Percentiles rank a stretch among this genome's conserved stretches.
Conservation (phyloP, 768 basidiomycete genomes). For the Leccinellum rugosiceps region DNA sequence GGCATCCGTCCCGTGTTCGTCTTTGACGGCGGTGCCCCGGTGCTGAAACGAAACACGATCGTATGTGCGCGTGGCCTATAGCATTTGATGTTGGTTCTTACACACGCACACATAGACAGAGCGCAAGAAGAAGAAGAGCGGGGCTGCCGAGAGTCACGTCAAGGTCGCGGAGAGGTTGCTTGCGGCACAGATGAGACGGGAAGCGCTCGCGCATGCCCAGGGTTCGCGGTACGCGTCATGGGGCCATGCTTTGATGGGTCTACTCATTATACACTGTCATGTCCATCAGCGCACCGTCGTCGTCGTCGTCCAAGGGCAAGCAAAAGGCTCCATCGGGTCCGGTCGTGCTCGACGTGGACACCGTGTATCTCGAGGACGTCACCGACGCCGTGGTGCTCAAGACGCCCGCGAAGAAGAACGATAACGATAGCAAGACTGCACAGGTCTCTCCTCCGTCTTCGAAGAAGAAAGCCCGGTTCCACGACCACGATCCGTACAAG, state of each 20-base stretch:
- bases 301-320: conserved; percentile 39
- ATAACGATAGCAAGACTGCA: background rate
- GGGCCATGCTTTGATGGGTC: background rate
- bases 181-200: conserved; percentile 88
- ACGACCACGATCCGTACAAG: conserved; percentile 89
- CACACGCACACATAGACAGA: conserved; percentile 57
- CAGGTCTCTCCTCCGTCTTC: conserved; percentile 46
- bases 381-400: conserved; percentile 48
- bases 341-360: conserved; percentile 62
- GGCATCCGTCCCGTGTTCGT: conserved; percentile 99
- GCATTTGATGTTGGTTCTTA: conserved; percentile 4
- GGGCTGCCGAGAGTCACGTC: conserved; percentile 81
- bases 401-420: conserved; percentile 41
- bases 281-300: conserved; percentile 9
- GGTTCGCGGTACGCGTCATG: conserved; percentile 38
- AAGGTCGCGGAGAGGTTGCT: conserved; percentile 89
- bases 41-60: conserved; percentile 83
- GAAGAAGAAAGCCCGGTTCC: conserved; percentile 58
- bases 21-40: conserved; percentile 96
- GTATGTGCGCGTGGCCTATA: conserved; percentile 46
- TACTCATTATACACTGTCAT: background rate
- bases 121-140: conserved; percentile 85
- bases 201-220: conserved; percentile 69
- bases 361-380: conserved; percentile 89
- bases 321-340: conserved; percentile 43